phyloP scores from a whole-genome alignment of 306 rosid species.

The Vigna angularis region DNA sequence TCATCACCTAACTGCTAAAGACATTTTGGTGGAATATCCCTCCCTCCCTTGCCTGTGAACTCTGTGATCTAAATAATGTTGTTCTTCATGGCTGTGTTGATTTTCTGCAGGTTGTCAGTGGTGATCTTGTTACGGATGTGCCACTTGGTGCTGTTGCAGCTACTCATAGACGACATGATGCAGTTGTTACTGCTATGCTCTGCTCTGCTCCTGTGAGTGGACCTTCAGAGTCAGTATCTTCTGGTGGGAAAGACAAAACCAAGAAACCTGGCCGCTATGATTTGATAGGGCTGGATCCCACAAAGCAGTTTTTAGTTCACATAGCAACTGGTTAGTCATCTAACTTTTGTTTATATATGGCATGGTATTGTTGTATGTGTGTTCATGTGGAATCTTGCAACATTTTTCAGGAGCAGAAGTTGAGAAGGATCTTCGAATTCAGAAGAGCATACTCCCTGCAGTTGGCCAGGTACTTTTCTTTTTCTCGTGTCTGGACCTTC shows the following conservation, averaged over 20 bases:
- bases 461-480: constrained; percentile 76
- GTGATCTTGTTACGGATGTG: constrained; percentile 97
- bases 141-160: constrained; percentile 97
- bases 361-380: constrained; percentile 28
- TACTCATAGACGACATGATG: constrained; percentile 94
- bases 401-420: constrained; percentile 76
- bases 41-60: constrained; percentile 1
- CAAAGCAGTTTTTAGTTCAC: constrained; percentile 82
- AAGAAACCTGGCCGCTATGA: constrained; percentile 83
- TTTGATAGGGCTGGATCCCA: constrained; percentile 91
- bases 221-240: constrained; percentile 76
- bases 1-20: constrained; percentile 80
- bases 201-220: constrained; percentile 92
- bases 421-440: constrained; percentile 88
- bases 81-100: constrained; percentile 42
- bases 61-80: constrained; percentile 28
- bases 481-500: constrained; percentile 17
- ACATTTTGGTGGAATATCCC: constrained; percentile 71
- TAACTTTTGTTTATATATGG: constrained; percentile 10
- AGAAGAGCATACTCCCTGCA: constrained; percentile 83
- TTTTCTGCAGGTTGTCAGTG: constrained; percentile 88
- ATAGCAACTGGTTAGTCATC: constrained; percentile 80
- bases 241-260: constrained; percentile 92
- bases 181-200: constrained; percentile 92
- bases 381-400: constrained; percentile 42